Evolutionary conservation across 139 green algal species (phyloP), one percentile per base, ranked within the genome.

Genomic region (Monoraphidium neglectum): DNA sequence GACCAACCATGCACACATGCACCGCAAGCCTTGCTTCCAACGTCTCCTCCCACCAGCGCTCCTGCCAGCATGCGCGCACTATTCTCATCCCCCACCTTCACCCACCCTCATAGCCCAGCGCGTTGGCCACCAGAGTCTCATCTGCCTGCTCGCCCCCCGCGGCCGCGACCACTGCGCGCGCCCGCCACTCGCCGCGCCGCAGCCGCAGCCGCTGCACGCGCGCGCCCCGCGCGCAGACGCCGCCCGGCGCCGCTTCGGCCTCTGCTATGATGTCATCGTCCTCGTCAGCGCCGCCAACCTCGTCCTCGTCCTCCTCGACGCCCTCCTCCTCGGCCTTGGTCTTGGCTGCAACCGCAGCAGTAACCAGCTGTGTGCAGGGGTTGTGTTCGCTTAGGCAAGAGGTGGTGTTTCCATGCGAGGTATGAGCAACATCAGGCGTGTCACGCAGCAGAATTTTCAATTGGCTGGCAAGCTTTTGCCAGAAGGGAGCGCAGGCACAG

Each of bases 101-200:
- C 75, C 12, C 64, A 84, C 87, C 87, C 37, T 90, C 83, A 61
- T 89, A 92, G 64, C 53, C 79, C 53, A 88, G 51, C 37, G 87
- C 26, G 81, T 88, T 87, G 72, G 85, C 87, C 46, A 90, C 56
- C 40, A 84, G 78, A 5, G 85, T 76, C 21, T 76, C 83, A 28
- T 90, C 87, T 47, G 88, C 70, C 28, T 76, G 70, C 4, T 84
- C 76, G 3, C 85, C 83, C n/a, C 68, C 73, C 63, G 83, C 72
- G 21, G 53, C 57, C 16, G 87, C 73, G 1, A 73, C 85, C n/a
- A 85, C 72, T 65, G 82, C 80, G 38, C 77, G 74, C 82, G 86
- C 81, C 30, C 87, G 78, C 87, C 87, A 92, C 33, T 43, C 36
- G 43, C 53, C 76, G 8, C 70, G 73, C 35, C 66, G 72, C 49